phyloP scores from a whole-genome alignment of 176 grass and related monocot species.

The Melocanna baccifera region DNA sequence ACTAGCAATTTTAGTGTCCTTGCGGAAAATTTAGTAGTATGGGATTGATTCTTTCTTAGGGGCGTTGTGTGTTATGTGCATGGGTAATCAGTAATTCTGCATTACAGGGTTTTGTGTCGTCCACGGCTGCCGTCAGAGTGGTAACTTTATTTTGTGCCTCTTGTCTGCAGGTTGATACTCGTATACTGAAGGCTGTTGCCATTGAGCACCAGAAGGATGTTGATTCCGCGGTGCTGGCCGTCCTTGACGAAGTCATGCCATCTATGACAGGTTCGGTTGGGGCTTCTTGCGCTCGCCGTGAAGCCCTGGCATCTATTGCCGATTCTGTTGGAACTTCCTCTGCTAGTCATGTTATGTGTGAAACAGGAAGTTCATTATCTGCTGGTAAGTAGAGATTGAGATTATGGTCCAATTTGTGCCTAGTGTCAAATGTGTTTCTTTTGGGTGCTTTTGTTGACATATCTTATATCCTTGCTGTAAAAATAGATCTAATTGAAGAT shows the following conservation, averaged over 20 bases:
- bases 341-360: background rate
- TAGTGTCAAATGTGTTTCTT: background rate
- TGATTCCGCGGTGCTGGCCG: conserved; percentile 33
- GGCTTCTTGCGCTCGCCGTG: background rate
- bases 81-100: background rate
- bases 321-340: background rate
- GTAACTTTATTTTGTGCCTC: background rate
- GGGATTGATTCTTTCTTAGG: background rate
- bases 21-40: background rate
- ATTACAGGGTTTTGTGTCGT: background rate
- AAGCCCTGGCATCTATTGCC: background rate
- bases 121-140: background rate
- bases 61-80: background rate
- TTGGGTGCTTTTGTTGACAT: background rate
- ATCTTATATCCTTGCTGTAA: background rate
- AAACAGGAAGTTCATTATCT: conserved; percentile 32
- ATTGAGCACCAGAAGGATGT: conserved; percentile 40
- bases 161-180: conserved; percentile 57
- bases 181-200: conserved; percentile 58
- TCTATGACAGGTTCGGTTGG: conserved; percentile 3
- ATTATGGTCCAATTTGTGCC: background rate
- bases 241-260: conserved; percentile 51
- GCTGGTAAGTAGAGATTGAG: conserved; percentile 20
- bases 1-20: background rate
- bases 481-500: conserved; percentile 2